phyloP scores from a whole-genome alignment of 225 moss, liverwort and hornwort genomes.

The Rhytidiadelphus loreus region DNA sequence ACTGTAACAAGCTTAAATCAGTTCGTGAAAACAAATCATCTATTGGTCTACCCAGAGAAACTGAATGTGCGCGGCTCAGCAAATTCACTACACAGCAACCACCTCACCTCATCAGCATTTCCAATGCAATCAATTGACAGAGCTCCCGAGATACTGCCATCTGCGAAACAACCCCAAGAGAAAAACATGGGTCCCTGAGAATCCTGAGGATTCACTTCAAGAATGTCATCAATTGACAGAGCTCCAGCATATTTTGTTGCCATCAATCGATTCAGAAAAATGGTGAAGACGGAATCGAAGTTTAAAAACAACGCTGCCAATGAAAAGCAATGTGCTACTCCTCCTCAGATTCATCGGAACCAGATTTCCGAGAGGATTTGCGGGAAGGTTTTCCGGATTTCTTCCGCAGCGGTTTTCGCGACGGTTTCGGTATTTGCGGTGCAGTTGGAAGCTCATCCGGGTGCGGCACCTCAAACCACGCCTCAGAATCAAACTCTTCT shows the following conservation, averaged over 20 bases:
- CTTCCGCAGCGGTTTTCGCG: neutral
- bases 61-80: neutral
- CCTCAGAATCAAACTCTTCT: constrained; percentile 1
- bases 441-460: constrained; percentile 6
- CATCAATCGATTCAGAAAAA: neutral
- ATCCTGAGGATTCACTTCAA: neutral
- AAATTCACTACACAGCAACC: neutral
- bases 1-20: neutral
- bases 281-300: neutral
- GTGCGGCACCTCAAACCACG: constrained; percentile 10
- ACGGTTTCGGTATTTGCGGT: neutral
- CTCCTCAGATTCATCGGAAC: neutral
- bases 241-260: neutral
- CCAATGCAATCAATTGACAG: neutral
- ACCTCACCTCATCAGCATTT: neutral
- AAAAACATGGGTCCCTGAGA: neutral
- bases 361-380: neutral
- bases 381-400: neutral
- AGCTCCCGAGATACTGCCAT: neutral
- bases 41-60: neutral
- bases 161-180: neutral
- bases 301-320: neutral
- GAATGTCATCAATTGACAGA: neutral
- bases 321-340: neutral
- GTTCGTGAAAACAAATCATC: neutral